Base-by-base conservation (phyloP, 345 rosid genomes). In the Jatropha curcas region DNA sequence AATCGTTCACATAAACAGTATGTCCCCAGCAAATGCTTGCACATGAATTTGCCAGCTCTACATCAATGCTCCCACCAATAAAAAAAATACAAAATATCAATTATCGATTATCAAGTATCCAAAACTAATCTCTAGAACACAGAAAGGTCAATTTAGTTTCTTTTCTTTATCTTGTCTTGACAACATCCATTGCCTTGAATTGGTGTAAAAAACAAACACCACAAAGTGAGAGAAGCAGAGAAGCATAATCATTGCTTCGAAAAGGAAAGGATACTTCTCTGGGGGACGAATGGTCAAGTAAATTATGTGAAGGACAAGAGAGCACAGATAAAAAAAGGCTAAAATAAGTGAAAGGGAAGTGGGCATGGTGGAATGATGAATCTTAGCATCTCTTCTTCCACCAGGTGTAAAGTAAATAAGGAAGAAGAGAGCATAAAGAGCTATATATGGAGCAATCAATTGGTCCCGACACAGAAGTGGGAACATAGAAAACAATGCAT, bases 401-500 rank as follows among this genome's bases (percentile, higher is more conserved):
- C 71, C 27, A 19, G 84, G 90, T 63, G 91, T 71, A 53, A 73
- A 76, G 78, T 81, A 82, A 53, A 93, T 78, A 78, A 90, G 74
- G 76, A 82, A 53, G 67, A 80, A 86, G 72, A 90, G 90, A 4
- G 79, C 82, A 70, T 73, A 75, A 31, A 90, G 69, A 50, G 86
- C 84, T 46, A 82, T 34, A 66, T 88, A 93, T 20, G 99, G 93
- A 39, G 88, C 77, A 70, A 84, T 76, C 85, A 93, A 87, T 71
- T 86, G 83, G 85, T 96, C 99, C 17, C 90, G 91, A 65, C 72
- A 76, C 25, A 96, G 82, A 82, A 96, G 98, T 70, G 98, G 99
- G 78, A 91, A 88, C 97, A 91, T 89, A 6, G 98, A 92, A 88
- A 95, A 87, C 77, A 92, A 83, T 22, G 88, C 96, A 50, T 82